Evolutionary conservation across 106 monocot species (phyloP), one percentile per base, ranked within the genome.

Genomic region (Posidonia australis): DNA sequence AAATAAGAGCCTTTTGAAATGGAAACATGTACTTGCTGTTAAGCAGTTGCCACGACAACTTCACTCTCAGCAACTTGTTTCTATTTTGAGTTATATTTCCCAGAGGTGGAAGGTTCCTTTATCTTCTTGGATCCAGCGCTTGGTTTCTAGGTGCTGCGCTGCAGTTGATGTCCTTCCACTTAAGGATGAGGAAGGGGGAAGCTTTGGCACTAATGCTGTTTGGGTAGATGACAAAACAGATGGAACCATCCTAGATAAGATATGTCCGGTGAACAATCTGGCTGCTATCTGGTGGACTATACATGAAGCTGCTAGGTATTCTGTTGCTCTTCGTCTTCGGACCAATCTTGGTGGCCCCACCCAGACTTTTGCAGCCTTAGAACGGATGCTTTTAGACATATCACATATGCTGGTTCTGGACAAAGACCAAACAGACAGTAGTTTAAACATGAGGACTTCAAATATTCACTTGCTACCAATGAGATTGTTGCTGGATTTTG

Each of bases 361-460:
- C 13, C 91, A 87, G 52, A 98, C 98, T 56, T 98, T 98, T 87
- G 98, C 98, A 67, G 84, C 90, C 69, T 77, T 98, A 22, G 98
- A 98, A 62, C 87, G 87, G 48, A 98, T 98, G 98, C 91, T 98
- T 74, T 72, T 91, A 47, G 98, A 91, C 45, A 67, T 91, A 58
- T 75, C 98, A 47, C 81, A 85, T 77, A 58, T 83, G 46, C 60
- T 91, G 22, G 49, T 77, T 27, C 47, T 74, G 30, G 85, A 98
- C 51, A 66, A 73, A 60, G 90, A 80, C 47, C 86, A 82, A 52
- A 74, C 63, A 66, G 82, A 90, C 51, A 58, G 76, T 31, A 84
- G 66, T 16, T 77, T 65, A 66, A 70, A 74, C 28, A 72, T 79
- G 55, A 79, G 78, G n/a, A 75, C 81, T 60, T 79, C 85, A 25